These are phyloP conservation scores for Agrocybe praecox DNA, from an alignment of 768 basidiomycete genomes.

Conservation along the genomic window DNA sequence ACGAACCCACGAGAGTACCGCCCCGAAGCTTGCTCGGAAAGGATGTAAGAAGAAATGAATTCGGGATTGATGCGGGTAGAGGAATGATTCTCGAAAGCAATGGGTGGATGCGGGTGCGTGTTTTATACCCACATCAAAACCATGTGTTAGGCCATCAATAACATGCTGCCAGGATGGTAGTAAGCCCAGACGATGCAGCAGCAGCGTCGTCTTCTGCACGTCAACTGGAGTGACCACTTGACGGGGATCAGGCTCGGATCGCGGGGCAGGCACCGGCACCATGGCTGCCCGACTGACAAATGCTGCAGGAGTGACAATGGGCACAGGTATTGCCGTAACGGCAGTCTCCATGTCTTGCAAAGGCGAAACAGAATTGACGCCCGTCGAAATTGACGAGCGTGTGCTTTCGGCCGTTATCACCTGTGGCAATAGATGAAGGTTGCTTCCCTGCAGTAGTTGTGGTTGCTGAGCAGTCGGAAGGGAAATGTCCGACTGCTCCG, in stretches of 20 bases:
- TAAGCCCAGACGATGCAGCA: no score
- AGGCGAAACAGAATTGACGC: no score
- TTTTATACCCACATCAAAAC: conserved; percentile 25
- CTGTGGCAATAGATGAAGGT: conserved; percentile 10
- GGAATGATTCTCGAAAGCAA: conserved; percentile 22
- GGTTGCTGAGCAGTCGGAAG: conserved; percentile 18
- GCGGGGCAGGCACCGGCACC: no score
- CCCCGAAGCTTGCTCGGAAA: conserved; percentile 15
- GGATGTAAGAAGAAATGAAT: conserved; percentile 14
- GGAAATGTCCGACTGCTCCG: conserved; percentile 23
- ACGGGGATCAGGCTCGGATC: no score
- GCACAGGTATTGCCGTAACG: no score
- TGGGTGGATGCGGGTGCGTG: conserved; percentile 5
- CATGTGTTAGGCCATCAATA: neutral
- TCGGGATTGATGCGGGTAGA: conserved; percentile 16
- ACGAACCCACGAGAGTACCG: conserved; percentile 33
- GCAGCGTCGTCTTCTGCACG: no score
- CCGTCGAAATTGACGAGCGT: conserved; percentile 11
- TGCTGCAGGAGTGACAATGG: no score
- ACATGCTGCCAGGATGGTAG: no score
- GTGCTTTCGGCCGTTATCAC: conserved; percentile 12
- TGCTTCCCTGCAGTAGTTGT: conserved; percentile 25
- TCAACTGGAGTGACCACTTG: no score
- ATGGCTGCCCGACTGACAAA: no score
- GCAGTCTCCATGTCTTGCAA: no score